Evolutionary conservation across 306 rosid genomes (phyloP), one percentile per base, ranked within the genome.

Genomic region (Clitoria ternatea): DNA sequence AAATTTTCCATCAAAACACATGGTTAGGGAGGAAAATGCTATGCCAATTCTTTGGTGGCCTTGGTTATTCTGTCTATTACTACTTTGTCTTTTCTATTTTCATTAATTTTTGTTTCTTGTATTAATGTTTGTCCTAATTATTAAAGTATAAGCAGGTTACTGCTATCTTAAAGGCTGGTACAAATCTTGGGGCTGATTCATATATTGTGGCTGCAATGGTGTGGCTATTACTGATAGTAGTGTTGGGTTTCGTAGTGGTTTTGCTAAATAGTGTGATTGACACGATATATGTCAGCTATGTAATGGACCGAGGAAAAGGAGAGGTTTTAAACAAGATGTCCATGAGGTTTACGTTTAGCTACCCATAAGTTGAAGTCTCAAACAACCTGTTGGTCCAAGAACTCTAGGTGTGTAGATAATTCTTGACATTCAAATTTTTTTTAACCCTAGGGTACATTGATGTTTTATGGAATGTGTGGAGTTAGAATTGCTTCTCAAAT

Each of bases 281-380:
- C 59, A 86, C 98, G 0, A 82, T 90, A 7, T 94, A 94, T 11
- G 85, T 94, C 33, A 89, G 98, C 79, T 94, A 89, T 40, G 98
- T 97, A 3, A 80, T 94, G 45, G 97, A 94, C 66, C 79, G 86
- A 61, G 98, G 90, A 78, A 86, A 85, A 78, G 98, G 96, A 53
- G 98, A 90, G 65, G 98, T 94, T 36, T 87, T 72, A 93, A 90
- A 71, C 97, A 87, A 69, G 96, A 93, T 0, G 98, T 93, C 35
- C 98, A 93, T 36, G 97, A 85, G 83, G 96, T 93, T 66, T 93
- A 90, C 19, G 89, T 85, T 80, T 80, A 85, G 62, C 86, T 93
- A 33, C 98, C 98, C 17, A 84, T 90, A 45, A 93, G 88, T 74
- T 85, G 98, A 83, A 90, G 88, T 84, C 92, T 88, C 43, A 84